Base-by-base conservation (phyloP, 192 early-diverging fungal species). In the Phlyctochytrium arcticum region DNA sequence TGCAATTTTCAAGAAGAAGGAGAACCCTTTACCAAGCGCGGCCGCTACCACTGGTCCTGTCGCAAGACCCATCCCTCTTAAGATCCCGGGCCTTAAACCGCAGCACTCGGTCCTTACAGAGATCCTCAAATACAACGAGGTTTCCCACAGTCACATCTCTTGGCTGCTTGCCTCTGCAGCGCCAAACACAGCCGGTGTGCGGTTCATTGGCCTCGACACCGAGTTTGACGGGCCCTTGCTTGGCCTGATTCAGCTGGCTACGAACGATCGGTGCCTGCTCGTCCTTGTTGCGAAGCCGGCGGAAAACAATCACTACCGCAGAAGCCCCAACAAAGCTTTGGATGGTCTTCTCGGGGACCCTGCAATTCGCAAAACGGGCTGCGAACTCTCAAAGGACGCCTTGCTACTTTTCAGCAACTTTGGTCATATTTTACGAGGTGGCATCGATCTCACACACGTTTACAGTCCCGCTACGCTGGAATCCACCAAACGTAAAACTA, bases 311-410 rank as follows among this genome's bases (percentile, higher is more conserved):
- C 42, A 21, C 42, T 2, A 12, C 2, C n/a, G 26, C 17, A 15
- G 50, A 12, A n/a, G 17, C 5, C 55, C 30, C 26, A 61, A 47
- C 46, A 48, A 48, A 48, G 59, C 59, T 2, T 46, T 61, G 23
- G 59, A 61, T 48, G 19, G 6, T 5, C 46, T 61, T 48, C 39
- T 61, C 46, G 23, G 15, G 17, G 59, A 61, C 46, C 39, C 59
- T 2, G 29, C 46, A 23, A 30, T 61, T 33, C 59, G 59, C 24
- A 61, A 61, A 48, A 61, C 59, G n/a, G 59, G 59, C 46, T 61
- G 59, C 31, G 59, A 61, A 33, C 59, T 61, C 44, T 48, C 59
- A 32, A 61, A 61, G 42, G 59, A 61, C 32, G 59, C 59, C 44
- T 32, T 61, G 21, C 59, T 61, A 26, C 59, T 61, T 32, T 29